Base-by-base conservation (phyloP, 2,329 filamentous ascomycete species). In the Botrytis fragariae region DNA sequence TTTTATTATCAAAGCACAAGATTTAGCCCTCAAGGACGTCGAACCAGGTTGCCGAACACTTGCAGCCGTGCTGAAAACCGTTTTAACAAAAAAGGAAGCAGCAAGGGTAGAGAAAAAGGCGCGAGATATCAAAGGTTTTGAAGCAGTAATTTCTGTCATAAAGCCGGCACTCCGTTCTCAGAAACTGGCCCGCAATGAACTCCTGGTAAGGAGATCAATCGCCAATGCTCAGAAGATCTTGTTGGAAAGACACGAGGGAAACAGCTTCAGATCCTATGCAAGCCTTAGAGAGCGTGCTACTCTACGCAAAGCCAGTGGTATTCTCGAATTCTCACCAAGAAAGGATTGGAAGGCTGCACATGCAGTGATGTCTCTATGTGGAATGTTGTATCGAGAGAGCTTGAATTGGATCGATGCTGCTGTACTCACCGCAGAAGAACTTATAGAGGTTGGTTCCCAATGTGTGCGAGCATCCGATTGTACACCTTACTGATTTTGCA, bases 311-410 rank as follows among this genome's bases (percentile, higher is more conserved):
- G 4, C 10, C 59, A 39, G 10, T 61, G 35, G 59, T 1, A 3
- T n/a, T 22, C 35, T 39, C 37, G 20, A 39, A 5, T 61, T n/a
- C 2, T 39, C 35, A 2, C 32, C 59, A n/a, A 39, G 59, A 61
- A n/a, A 61, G 20, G 20, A 61, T 39, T 61, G 35, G 22, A 61
- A 39, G 35, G 35, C 16, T 6, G 1, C 0, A 57, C 35, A 39
- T n/a, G 35, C n/a, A 16, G 18, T 39, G 22, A 29, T 0, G n/a
- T 20, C 6, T 7, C 20, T 60, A 32, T 20, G 20, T 1, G 54
- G 9, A 0, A 16, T 57, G 6, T 29, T 57, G 25, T 2, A 22
- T 0, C 18, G 29, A 10, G 8, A 39, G 20, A 14, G 4, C 0
- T 20, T 61, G 7, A 4, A 61, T 61, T 61, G 35, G 20, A 22